phyloP scores from a whole-genome alignment of 345 rosid genomes.

The Pistacia vera region DNA sequence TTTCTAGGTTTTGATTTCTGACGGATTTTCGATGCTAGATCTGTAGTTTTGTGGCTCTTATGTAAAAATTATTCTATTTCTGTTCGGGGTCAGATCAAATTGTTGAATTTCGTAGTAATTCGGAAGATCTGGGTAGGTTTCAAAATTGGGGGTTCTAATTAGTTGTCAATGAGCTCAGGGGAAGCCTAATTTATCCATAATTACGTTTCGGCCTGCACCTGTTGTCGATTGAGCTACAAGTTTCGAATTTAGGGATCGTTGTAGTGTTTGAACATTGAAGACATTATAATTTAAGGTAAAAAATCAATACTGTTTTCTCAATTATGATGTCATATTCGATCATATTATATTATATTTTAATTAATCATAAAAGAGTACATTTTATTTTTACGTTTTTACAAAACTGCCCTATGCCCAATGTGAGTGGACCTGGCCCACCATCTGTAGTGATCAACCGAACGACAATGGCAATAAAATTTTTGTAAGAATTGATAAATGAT shows the following conservation, averaged over 20 bases:
- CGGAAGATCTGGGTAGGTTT: constrained; percentile 41
- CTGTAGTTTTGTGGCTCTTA: constrained; percentile 6
- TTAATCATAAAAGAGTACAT: neutral
- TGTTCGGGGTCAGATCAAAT: constrained; percentile 1
- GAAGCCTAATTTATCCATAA: neutral
- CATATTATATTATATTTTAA: neutral
- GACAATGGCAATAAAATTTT: neutral
- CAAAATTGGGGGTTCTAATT: constrained; percentile 19
- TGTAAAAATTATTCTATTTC: neutral
- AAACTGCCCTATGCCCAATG: constrained; percentile 2
- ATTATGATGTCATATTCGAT: neutral
- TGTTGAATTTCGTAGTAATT: constrained; percentile 9
- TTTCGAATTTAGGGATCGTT: constrained; percentile 22
- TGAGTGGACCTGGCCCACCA: neutral
- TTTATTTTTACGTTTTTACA: neutral
- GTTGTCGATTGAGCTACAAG: neutral
- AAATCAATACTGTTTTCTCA: neutral
- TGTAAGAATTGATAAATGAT: neutral
- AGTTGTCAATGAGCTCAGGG: constrained; percentile 11
- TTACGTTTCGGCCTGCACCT: neutral
- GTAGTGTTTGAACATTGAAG: constrained; percentile 11
- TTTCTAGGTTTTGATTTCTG: constrained; percentile 7
- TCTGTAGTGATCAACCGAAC: neutral
- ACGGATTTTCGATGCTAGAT: constrained; percentile 18
- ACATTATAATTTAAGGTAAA: constrained; percentile 32